Percentiles rank a stretch among this genome's conserved stretches.
Evolutionary conservation across 176 grass and related monocot species (phyloP).

Genomic region (Eremochloa ophiuroides): DNA sequence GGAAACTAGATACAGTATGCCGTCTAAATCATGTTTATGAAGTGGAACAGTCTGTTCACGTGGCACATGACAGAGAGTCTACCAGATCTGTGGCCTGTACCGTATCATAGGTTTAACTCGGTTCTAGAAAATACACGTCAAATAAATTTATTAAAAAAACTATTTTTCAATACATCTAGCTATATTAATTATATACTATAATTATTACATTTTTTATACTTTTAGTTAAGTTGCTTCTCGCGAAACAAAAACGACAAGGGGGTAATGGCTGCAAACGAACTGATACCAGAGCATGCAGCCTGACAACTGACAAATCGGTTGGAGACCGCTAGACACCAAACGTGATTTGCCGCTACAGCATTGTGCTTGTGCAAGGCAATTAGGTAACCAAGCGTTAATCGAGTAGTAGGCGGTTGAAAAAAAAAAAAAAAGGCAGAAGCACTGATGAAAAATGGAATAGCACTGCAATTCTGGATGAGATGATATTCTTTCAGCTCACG

Average conservation of each 20-base stretch:
- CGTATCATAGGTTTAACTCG: too few relatives aligned
- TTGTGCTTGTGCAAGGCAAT: not conserved
- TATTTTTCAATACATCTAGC: too few relatives aligned
- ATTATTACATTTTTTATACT: too few relatives aligned
- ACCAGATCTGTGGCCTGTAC: too few relatives aligned
- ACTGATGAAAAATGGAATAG: not conserved
- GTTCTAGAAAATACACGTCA: too few relatives aligned
- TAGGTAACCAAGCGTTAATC: not conserved
- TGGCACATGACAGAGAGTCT: constrained; percentile 19
- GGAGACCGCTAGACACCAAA: not conserved
- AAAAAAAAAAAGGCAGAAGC: not conserved
- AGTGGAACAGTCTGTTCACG: not conserved
- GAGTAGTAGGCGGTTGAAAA: not conserved
- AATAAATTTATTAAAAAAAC: too few relatives aligned
- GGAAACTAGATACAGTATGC: not conserved
- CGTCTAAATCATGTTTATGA: not conserved
- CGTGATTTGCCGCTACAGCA: not conserved
- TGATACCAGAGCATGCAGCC: not conserved
- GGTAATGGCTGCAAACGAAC: not conserved
- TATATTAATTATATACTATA: too few relatives aligned
- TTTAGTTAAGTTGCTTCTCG: too few relatives aligned
- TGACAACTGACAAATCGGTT: not conserved
- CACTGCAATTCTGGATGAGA: not conserved
- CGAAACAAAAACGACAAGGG: too few relatives aligned
- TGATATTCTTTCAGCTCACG: not conserved